Conservation (phyloP, 1,139 yeast genomes). For the Lodderomyces orthopsilosis region DNA sequence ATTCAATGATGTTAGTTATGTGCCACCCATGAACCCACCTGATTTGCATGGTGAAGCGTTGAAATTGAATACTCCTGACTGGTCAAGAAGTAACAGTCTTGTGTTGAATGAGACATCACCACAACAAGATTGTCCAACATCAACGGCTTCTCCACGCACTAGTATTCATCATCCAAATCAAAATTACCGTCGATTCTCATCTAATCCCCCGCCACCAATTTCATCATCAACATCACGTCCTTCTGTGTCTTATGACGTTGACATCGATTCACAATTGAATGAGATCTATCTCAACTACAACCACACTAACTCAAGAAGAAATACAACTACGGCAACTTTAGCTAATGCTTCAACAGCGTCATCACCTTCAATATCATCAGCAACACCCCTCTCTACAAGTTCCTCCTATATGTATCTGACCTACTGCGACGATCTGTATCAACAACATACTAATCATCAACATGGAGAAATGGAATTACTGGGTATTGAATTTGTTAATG, state of each 20-base stretch:
- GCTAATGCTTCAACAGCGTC: background rate
- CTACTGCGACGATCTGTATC: constrained; percentile 23
- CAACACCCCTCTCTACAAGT: constrained; percentile 3
- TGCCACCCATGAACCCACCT: constrained; percentile 26
- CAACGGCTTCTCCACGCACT: constrained; percentile 1
- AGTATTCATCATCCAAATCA: constrained; percentile 4
- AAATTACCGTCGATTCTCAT: constrained; percentile 1
- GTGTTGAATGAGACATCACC: background rate
- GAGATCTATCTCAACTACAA: constrained; percentile 10
- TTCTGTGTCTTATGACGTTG: constrained; percentile 13
- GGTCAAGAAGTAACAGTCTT: constrained; percentile 13
- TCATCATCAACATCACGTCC: constrained; percentile 10
- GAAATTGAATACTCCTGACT: constrained; percentile 24
- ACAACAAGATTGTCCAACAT: constrained; percentile 1
- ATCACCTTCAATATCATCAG: constrained; percentile 4
- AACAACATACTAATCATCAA: constrained; percentile 34
- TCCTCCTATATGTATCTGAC: constrained; percentile 4
- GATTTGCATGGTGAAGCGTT: constrained; percentile 1
- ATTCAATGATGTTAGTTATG: constrained; percentile 37
- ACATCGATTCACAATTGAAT: constrained; percentile 13
- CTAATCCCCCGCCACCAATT: constrained; percentile 2
- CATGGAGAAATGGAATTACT: constrained; percentile 48
- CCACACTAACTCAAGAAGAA: background rate
- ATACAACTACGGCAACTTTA: background rate
- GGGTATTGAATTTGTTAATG: constrained; percentile 38